A percentile compares a stretch with the other conserved stretches of the same genome.
These are phyloP conservation scores for Colletotrichum agaves DNA, from an alignment of 2,329 filamentous ascomycete species.

Conservation along the genomic window DNA sequence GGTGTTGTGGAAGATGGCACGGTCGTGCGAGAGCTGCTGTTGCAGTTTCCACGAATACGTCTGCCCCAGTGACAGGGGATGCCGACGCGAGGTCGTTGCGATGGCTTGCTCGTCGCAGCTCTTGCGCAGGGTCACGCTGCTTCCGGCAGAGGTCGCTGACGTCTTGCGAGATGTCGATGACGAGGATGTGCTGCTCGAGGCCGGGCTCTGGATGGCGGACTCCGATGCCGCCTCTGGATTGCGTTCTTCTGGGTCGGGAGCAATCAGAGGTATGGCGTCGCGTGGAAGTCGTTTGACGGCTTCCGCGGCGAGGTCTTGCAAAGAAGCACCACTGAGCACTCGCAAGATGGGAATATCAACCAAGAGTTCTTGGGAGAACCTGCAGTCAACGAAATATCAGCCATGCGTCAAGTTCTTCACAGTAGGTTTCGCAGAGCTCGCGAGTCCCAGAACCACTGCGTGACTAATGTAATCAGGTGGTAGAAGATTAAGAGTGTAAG, in stretches of 20 bases:
- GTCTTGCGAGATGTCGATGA: background rate
- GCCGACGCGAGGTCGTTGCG: background rate
- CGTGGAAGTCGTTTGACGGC: slow-evolving; percentile 5
- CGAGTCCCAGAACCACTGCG: background rate
- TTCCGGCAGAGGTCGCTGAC: background rate
- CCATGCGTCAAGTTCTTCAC: background rate
- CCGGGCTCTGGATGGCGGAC: background rate
- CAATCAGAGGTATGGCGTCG: slow-evolving; percentile 8
- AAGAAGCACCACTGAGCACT: slow-evolving; percentile 49
- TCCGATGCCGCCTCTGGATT: background rate
- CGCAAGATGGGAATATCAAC: slow-evolving; percentile 59
- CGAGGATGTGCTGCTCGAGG: background rate
- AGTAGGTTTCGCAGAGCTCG: background rate
- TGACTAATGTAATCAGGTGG: background rate
- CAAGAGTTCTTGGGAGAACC: slow-evolving; percentile 57
- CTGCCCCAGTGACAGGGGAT: background rate
- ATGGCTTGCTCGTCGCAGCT: background rate
- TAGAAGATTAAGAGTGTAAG: slow-evolving; percentile 24
- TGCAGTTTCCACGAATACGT: slow-evolving; percentile 4
- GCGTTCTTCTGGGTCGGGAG: background rate
- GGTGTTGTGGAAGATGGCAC: slow-evolving; percentile 50
- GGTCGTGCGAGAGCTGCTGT: slow-evolving; percentile 25
- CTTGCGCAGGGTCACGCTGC: background rate
- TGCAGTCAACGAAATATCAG: background rate
- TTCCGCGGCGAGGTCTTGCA: slow-evolving; percentile 34